These are phyloP conservation scores for Termitomyces bulborhizus DNA, from an alignment of 768 basidiomycete species.

Conservation along the genomic window DNA sequence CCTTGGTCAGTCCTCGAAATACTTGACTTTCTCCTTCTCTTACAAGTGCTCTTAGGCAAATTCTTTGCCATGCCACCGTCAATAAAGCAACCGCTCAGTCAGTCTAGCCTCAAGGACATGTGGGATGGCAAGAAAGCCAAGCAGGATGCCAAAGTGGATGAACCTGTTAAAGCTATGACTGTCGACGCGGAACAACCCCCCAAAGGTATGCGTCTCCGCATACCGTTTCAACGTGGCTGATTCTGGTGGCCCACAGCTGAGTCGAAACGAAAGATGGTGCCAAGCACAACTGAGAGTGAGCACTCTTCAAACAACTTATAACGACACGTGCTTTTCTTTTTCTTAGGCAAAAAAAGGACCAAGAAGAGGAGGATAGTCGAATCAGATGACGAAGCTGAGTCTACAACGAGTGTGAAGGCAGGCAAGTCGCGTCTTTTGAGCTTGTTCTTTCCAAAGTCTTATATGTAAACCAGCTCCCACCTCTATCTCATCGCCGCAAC, in stretches of 20 bases:
- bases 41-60: slow-evolving; percentile 39
- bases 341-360: slow-evolving; percentile 25
- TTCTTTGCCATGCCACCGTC: slow-evolving; percentile 74
- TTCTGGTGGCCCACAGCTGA: slow-evolving; percentile 21
- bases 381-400: slow-evolving; percentile 47
- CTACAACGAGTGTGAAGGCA: slow-evolving; percentile 1
- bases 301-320: not conserved
- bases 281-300: slow-evolving; percentile 12
- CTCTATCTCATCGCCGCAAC: slow-evolving; percentile 4
- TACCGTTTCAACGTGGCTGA: not conserved
- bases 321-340: not conserved
- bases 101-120: slow-evolving; percentile 72
- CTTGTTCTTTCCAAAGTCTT: not conserved
- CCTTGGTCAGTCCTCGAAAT: slow-evolving; percentile 38
- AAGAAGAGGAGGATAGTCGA: slow-evolving; percentile 51
- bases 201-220: slow-evolving; percentile 14
- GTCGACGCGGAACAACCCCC: slow-evolving; percentile 19
- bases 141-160: slow-evolving; percentile 18
- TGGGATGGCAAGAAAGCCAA: slow-evolving; percentile 40
- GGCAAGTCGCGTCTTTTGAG: slow-evolving; percentile 3
- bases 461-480: not conserved
- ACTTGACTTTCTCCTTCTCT: not conserved
- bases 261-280: slow-evolving; percentile 32
- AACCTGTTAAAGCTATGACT: slow-evolving; percentile 19
- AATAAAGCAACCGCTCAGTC: slow-evolving; percentile 65